phyloP scores from a whole-genome alignment of 2,329 filamentous ascomycete genomes.

The Aspergillus chevalieri region DNA sequence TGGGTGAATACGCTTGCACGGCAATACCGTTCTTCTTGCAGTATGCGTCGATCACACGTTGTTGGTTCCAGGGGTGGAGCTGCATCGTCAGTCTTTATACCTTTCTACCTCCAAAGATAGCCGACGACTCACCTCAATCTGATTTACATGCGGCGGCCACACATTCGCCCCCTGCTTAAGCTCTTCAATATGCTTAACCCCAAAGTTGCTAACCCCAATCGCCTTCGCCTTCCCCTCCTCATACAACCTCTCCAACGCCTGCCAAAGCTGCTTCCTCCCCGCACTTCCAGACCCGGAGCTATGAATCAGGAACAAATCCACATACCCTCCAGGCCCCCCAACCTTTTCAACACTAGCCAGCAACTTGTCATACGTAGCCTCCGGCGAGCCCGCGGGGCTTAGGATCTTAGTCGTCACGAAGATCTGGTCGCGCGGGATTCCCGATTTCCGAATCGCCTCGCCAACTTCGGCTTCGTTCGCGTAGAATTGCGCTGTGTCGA shows the following conservation, averaged over 20 bases:
- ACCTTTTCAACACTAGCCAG: conserved; percentile 60
- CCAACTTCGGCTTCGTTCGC: conserved; percentile 64
- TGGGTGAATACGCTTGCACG: conserved; percentile 49
- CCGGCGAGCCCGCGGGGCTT: conserved; percentile 46
- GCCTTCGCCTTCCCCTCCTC: conserved; percentile 55
- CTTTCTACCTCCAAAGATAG: not conserved
- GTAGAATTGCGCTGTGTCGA: conserved; percentile 62
- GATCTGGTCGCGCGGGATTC: conserved; percentile 48
- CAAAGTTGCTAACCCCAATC: conserved; percentile 70
- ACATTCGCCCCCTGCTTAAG: conserved; percentile 59
- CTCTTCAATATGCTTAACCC: conserved; percentile 61
- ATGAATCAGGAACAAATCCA: conserved; percentile 68
- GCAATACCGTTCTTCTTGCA: conserved; percentile 47
- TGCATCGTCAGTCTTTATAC: conserved; percentile 27
- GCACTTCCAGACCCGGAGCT: conserved; percentile 52
- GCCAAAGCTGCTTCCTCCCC: conserved; percentile 58
- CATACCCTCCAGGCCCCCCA: conserved; percentile 54
- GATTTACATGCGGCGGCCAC: conserved; percentile 67
- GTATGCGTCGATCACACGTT: conserved; percentile 53
- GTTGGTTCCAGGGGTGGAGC: conserved; percentile 69
- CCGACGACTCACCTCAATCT: conserved; percentile 56
- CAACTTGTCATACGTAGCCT: conserved; percentile 55
- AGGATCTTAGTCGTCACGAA: conserved; percentile 69
- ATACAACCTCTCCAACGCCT: conserved; percentile 57
- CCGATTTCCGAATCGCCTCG: conserved; percentile 53